Evolutionary conservation across 2,329 filamentous ascomycete genomes (phyloP), one percentile per base, ranked within the genome.

Genomic region (Amauroascus verrucosus): DNA sequence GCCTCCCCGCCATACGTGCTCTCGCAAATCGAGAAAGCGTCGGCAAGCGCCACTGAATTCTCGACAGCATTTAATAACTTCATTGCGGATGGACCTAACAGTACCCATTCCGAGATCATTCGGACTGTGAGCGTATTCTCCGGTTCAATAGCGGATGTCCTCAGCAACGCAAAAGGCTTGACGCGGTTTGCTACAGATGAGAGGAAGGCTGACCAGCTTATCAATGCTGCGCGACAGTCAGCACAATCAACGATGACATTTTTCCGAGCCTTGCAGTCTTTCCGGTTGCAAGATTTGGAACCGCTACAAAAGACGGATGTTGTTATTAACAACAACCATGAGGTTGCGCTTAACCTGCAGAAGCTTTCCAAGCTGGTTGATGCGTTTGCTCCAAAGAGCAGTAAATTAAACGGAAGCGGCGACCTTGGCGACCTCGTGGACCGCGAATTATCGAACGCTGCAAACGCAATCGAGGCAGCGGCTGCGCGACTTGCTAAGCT

Each of bases 31-130:
- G 93, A 98, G 67, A 98, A 97, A 75, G 90, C 93, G 0, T 93
- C 90, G 6, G 83, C 89, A 8, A 95, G 84, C 59, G 88, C 93
- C 11, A 97, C 94, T 70, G 93, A 98, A 67, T 98, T 98, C 70
- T 93, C 91, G 1, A 97, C 91, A 0, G 85, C 93, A 0, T 98
- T 97, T 77, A 98, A 96, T 75, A 95, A 95, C 71, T 97, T 94
- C 69, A 94, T 98, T 63, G 93, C 91, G 6, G 93, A 98, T 65
- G 93, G 93, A 0, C 90, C 91, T 4, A 95, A 90, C 68, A 88
- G 87, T 66, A 84, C 83, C 8, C 88, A 96, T 64, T 81, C 86
- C 1, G 90, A 95, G 56, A 85, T 98, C 57, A 97, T 97, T 70
- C 89, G 89, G 66, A 88, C 88, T 0, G 86, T 95, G 62, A 93